Base-by-base conservation (phyloP, 2,329 filamentous ascomycete species). In the Neobulgaria alba region DNA sequence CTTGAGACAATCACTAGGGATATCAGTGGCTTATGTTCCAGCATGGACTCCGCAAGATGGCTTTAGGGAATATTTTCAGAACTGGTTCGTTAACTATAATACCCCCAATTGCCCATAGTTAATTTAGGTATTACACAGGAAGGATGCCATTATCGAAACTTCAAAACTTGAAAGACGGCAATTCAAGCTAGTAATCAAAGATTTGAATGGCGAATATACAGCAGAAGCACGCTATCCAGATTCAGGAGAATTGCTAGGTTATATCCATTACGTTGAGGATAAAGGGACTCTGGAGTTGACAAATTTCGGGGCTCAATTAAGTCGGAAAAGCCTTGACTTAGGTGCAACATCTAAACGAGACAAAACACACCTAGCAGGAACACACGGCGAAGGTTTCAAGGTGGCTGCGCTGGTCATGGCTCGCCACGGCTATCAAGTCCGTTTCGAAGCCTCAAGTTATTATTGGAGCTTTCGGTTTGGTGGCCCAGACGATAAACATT, bases 301-400 rank as follows among this genome's bases (percentile, higher is more conserved):
- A 1, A 57, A 57, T 33, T 56, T 56, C 43, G 41, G 47, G 5
- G 50, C 53, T 5, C 23, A 44, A 14, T 36, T 58, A 14, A 26
- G 9, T 7, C 42, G 29, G 19, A 43, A 32, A 29, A 33, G 32
- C 9, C 45, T 55, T 1, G 38, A 42, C 2, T 10, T 53, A 12
- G 52, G 46, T 2, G 17, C 18, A 5, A 47, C 4, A 3, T 50
- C 38, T 12, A 57, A 59, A 38, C 20, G 42, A 17, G 5, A 7
- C 4, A 41, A 46, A 1, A 12, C 34, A 2, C 10, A 44, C n/a
- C 4, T 42, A 15, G 51, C 57, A 3, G 57, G 57, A 8, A 44
- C 31, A 5, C 51, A 59, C 32, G 57, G 57, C 2, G 55, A 60
- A 40, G 54, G 53, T 2, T 53, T 56, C 39, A 60, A 60, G 35